Conservation (phyloP, 306 rosid species). For the Prunus fruticosa region DNA sequence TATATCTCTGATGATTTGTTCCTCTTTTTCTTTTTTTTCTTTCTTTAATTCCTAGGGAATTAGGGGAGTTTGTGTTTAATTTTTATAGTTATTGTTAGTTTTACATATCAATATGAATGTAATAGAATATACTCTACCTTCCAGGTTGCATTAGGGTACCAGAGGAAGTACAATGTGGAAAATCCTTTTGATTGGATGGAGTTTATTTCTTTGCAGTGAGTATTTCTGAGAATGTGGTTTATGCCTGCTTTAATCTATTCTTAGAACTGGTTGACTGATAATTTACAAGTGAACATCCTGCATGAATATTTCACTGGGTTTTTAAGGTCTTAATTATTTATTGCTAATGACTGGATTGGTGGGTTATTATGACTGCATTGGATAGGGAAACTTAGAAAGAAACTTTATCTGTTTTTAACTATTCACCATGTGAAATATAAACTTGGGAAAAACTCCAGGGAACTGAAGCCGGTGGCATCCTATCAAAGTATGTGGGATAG, state of each 20-base stretch:
- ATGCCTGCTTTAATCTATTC: neutral
- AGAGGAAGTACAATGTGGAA: slow-evolving; percentile 65
- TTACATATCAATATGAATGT: neutral
- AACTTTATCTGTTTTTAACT: no score
- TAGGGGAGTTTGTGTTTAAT: neutral
- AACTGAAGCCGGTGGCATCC: no score
- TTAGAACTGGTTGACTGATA: neutral
- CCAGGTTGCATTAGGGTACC: slow-evolving; percentile 67
- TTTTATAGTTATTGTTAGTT: neutral
- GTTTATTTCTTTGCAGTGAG: slow-evolving; percentile 90
- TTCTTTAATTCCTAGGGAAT: neutral
- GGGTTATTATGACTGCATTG: neutral
- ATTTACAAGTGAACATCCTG: neutral
- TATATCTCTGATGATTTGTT: slow-evolving; percentile 18
- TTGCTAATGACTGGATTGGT: neutral
- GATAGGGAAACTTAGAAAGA: no score
- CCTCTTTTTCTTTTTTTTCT: neutral
- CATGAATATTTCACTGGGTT: neutral
- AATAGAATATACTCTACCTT: neutral
- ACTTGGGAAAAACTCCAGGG: neutral
- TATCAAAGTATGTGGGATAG: no score
- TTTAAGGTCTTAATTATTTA: neutral
- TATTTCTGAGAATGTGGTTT: slow-evolving; percentile 8
- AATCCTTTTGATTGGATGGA: slow-evolving; percentile 98
- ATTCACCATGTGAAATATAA: neutral